These are phyloP conservation scores for Bidens hawaiensis DNA, from an alignment of 140 eudicot species.

Conservation along the genomic window DNA sequence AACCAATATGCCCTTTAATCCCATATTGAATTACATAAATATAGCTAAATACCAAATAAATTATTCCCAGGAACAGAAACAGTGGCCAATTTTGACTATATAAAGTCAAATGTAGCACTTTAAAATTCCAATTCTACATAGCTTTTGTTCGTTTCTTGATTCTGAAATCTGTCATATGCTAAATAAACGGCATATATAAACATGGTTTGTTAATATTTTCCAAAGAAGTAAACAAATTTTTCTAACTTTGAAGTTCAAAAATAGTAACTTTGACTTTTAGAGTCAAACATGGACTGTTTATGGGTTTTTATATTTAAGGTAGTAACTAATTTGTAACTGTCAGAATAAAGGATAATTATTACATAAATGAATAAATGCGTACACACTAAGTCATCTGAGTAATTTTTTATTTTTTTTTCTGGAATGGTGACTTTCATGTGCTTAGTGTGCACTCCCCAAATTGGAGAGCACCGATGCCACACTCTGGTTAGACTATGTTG, in stretches of 20 bases:
- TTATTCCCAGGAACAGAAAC: not conserved
- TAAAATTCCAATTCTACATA: not conserved
- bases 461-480: too few species aligned
- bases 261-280: not conserved
- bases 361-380: not conserved
- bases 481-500: too few species aligned
- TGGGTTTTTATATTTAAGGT: not conserved
- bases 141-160: not conserved
- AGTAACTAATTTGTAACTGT: not conserved
- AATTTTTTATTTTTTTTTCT: too few species aligned
- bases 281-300: constrained; percentile 9
- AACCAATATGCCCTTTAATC: not conserved
- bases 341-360: not conserved
- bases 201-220: not conserved
- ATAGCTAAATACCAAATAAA: not conserved
- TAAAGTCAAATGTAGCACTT: not conserved
- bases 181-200: not conserved
- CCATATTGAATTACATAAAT: not conserved
- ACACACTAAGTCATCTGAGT: not conserved
- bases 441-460: too few species aligned
- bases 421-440: too few species aligned
- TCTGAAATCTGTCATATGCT: too few species aligned
- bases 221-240: not conserved
- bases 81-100: constrained; percentile 8
- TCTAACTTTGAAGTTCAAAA: not conserved